Conservation (phyloP, 495 filamentous ascomycete species). For the Glonium stellatum region DNA sequence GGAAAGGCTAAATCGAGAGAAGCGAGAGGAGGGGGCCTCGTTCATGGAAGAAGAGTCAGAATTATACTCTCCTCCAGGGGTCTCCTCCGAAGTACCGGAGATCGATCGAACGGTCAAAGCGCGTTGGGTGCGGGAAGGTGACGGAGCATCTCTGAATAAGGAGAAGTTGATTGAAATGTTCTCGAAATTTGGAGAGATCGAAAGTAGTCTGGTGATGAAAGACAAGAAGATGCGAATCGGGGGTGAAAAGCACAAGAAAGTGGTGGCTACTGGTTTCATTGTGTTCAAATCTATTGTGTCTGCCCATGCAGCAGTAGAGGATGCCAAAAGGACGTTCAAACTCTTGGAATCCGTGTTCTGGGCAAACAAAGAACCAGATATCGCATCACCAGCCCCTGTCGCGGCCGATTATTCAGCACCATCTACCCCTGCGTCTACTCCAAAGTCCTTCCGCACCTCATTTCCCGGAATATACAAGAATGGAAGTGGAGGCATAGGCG, state of each 20-base stretch:
- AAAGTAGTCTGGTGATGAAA: constrained; percentile 48
- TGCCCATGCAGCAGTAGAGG: constrained; percentile 54
- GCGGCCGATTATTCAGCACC: constrained; percentile 26
- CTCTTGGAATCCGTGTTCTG: constrained; percentile 50
- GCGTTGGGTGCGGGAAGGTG: constrained; percentile 49
- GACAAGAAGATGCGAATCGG: constrained; percentile 48
- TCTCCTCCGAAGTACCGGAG: constrained; percentile 45
- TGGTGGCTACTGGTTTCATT: constrained; percentile 48
- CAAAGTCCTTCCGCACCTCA: constrained; percentile 18
- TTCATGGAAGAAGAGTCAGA: constrained; percentile 33
- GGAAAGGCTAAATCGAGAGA: constrained; percentile 33
- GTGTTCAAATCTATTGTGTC: constrained; percentile 54
- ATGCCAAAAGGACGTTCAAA: constrained; percentile 43
- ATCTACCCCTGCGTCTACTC: constrained; percentile 20
- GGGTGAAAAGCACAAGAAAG: constrained; percentile 49
- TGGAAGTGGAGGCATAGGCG: constrained; percentile 3
- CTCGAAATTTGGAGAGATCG: constrained; percentile 49
- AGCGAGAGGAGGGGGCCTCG: constrained; percentile 48
- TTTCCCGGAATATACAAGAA: constrained; percentile 15
- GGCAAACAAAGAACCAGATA: constrained; percentile 46
- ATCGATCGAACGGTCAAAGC: constrained; percentile 55
- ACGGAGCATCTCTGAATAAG: constrained; percentile 40
- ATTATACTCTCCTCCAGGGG: constrained; percentile 34
- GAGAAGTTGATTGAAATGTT: constrained; percentile 44
- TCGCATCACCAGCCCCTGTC: constrained; percentile 21